phyloP scores from a whole-genome alignment of 2,329 filamentous ascomycete species.

The Harringtonia aguacate region DNA sequence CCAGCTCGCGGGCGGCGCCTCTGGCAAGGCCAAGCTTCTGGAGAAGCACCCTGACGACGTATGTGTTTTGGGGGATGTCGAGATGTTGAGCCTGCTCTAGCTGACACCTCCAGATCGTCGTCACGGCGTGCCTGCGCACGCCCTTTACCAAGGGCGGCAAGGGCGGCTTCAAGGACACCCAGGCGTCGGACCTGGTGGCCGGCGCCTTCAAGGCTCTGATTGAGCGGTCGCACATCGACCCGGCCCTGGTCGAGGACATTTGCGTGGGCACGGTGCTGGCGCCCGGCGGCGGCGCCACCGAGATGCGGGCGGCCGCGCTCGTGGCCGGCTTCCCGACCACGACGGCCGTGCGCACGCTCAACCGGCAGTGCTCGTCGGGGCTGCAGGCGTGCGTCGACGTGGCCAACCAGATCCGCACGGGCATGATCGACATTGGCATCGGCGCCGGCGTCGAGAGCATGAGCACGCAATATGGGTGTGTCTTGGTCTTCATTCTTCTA shows the following conservation, averaged over 20 bases:
- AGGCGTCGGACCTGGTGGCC: constrained; percentile 72
- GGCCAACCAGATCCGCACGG: constrained; percentile 79
- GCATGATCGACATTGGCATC: constrained; percentile 92
- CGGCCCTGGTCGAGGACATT: constrained; percentile 80
- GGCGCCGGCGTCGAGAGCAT: constrained; percentile 96
- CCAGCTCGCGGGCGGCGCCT: constrained; percentile 40
- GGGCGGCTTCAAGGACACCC: constrained; percentile 92
- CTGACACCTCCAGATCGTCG: constrained; percentile 52
- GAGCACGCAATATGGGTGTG: constrained; percentile 80
- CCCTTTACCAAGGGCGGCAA: constrained; percentile 88
- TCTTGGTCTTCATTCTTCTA: constrained; percentile 7
- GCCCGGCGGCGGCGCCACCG: constrained; percentile 88
- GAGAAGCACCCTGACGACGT: constrained; percentile 60
- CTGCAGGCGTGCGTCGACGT: constrained; percentile 90
- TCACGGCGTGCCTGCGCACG: constrained; percentile 85
- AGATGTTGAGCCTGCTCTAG: neutral
- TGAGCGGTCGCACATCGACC: constrained; percentile 80
- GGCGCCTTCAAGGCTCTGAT: constrained; percentile 76
- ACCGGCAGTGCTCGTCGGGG: constrained; percentile 89
- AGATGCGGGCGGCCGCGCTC: constrained; percentile 86
- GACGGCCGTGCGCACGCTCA: constrained; percentile 77
- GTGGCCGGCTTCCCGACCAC: constrained; percentile 84
- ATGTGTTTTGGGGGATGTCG: too few species aligned
- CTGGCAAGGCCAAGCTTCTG: constrained; percentile 42
- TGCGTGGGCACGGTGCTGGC: constrained; percentile 85